Conservation (phyloP, 2,329 filamentous ascomycete genomes). For the Fusarium sp. region DNA sequence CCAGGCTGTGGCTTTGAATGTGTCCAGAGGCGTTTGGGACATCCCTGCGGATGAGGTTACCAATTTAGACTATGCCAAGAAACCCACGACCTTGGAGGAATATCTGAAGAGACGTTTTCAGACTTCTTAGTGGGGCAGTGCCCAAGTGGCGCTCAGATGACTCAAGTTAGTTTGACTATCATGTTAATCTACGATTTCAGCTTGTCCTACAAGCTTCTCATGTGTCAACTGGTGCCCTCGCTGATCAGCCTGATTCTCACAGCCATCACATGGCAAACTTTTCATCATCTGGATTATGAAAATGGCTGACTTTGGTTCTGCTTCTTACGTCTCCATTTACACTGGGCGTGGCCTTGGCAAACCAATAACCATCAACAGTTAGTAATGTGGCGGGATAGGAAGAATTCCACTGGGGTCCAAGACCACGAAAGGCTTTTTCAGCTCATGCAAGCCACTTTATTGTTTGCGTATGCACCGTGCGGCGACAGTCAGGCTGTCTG, state of each 20-base stretch:
- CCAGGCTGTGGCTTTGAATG: neutral
- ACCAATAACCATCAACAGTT: neutral
- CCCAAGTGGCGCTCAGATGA: neutral
- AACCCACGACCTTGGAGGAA: conserved; percentile 10
- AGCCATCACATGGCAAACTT: neutral
- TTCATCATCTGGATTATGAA: neutral
- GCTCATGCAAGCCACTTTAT: neutral
- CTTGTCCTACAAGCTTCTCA: neutral
- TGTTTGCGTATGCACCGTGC: neutral
- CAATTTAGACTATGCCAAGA: conserved; percentile 6
- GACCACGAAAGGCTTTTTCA: neutral
- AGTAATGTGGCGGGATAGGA: neutral
- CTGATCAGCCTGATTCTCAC: neutral
- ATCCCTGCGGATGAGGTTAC: neutral
- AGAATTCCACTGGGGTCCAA: too few species aligned
- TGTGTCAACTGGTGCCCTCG: too few species aligned
- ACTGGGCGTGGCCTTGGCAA: neutral
- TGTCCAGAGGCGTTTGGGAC: neutral
- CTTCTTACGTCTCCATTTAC: neutral
- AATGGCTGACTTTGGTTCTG: neutral
- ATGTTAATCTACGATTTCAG: neutral
- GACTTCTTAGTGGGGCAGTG: neutral
- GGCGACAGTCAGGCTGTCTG: neutral
- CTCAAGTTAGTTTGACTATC: neutral
- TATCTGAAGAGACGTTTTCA: neutral